Evolutionary conservation across 2,329 filamentous ascomycete genomes (phyloP).

Genomic region (Aspergillus novofumigatus): DNA sequence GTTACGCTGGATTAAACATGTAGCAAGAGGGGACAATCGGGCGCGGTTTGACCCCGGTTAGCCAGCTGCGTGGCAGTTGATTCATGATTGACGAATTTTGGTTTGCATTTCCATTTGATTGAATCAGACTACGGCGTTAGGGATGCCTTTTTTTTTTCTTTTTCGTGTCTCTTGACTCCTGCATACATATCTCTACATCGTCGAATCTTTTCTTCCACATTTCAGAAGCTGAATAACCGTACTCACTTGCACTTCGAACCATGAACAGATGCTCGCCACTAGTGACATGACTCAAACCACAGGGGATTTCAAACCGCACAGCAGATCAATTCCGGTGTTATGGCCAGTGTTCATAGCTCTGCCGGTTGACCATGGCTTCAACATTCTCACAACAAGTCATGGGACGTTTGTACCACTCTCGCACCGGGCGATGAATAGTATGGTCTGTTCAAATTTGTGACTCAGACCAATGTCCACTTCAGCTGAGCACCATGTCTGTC

Average conservation of each 20-base stretch:
- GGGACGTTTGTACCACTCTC: background rate
- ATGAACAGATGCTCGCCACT: background rate
- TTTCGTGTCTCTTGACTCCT: slow-evolving; percentile 9
- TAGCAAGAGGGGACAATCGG: background rate
- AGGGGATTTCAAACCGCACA: background rate
- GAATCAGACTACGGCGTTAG: slow-evolving; percentile 18
- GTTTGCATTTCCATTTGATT: slow-evolving; percentile 3
- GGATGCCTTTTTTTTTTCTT: slow-evolving; percentile 13
- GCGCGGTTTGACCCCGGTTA: background rate
- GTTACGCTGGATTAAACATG: background rate
- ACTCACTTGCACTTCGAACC: background rate
- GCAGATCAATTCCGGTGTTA: background rate
- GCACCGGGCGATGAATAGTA: background rate
- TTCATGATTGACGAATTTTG: slow-evolving; percentile 15
- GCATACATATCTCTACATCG: slow-evolving; percentile 3
- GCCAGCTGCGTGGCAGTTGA: slow-evolving; percentile 1
- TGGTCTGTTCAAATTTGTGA: background rate
- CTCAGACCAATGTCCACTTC: background rate
- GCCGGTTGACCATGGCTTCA: background rate
- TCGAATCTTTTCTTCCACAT: background rate
- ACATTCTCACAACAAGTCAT: background rate
- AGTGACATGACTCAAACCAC: background rate
- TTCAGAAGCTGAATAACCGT: background rate
- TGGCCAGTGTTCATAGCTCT: background rate
- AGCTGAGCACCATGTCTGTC: background rate